Evolutionary conservation across 2,329 filamentous ascomycete species (phyloP).

Genomic region (Colletotrichum gigasporum): DNA sequence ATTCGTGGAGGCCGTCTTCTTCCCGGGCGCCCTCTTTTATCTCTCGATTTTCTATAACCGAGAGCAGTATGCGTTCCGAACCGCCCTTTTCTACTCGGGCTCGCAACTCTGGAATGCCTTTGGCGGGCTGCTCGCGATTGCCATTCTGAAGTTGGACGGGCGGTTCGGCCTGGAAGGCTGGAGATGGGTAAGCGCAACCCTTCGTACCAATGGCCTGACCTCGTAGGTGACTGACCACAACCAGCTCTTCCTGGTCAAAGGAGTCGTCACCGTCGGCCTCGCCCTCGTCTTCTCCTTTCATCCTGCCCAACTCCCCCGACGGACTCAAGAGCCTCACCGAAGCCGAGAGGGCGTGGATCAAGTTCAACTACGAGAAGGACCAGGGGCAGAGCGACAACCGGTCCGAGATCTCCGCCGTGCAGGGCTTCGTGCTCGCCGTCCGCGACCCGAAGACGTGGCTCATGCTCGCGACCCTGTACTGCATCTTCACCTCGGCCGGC

Average conservation of each 20-base stretch:
- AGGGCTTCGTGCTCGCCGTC: constrained; percentile 14
- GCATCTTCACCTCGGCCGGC: neutral
- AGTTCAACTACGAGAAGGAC: constrained; percentile 25
- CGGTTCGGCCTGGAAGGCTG: neutral
- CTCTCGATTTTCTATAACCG: neutral
- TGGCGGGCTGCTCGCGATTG: neutral
- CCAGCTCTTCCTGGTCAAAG: constrained; percentile 18
- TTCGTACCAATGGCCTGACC: neutral
- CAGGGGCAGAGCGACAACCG: constrained; percentile 10
- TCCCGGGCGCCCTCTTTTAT: neutral
- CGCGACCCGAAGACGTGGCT: constrained; percentile 6
- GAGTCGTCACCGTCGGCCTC: constrained; percentile 21
- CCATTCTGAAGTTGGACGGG: neutral
- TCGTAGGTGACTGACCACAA: neutral
- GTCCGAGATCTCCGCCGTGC: constrained; percentile 15
- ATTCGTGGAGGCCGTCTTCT: constrained; percentile 15
- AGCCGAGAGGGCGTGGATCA: constrained; percentile 16
- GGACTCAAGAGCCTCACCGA: constrained; percentile 12
- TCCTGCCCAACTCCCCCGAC: constrained; percentile 22
- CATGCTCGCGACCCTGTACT: constrained; percentile 2
- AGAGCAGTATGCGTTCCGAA: neutral
- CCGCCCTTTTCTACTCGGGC: constrained; percentile 1
- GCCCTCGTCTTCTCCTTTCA: constrained; percentile 15
- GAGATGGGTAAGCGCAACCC: neutral
- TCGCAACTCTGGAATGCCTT: neutral